Conservation (phyloP, 176 grass and related monocot species). For the Cocos nucifera region DNA sequence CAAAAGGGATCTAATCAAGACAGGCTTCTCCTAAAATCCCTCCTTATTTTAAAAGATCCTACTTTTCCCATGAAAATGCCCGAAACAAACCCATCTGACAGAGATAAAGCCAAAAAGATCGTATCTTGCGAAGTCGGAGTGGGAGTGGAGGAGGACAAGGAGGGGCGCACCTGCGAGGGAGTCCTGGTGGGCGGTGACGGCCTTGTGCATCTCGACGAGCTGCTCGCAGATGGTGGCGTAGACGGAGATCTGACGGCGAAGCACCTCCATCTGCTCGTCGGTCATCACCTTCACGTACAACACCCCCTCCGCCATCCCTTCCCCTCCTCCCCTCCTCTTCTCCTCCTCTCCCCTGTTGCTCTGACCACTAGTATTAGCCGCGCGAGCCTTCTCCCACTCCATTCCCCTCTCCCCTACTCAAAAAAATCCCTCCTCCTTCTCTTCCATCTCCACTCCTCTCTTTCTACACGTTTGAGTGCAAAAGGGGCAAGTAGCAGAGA, state of each 20-base stretch:
- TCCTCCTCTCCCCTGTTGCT: conserved; percentile 17
- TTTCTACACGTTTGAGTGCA: background rate
- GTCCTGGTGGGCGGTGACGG: conserved; percentile 70
- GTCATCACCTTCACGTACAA: conserved; percentile 90
- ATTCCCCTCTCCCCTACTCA: background rate
- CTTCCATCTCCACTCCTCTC: conserved; percentile 1
- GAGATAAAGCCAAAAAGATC: too few relatives aligned
- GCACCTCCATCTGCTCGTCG: conserved; percentile 90
- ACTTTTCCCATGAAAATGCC: too few relatives aligned
- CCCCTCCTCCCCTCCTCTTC: background rate
- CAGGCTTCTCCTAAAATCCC: too few relatives aligned
- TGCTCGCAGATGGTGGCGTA: conserved; percentile 96
- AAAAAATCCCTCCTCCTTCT: conserved; percentile 13
- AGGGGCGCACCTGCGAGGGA: conserved; percentile 44
- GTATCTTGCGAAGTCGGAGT: too few relatives aligned
- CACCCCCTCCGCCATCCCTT: conserved; percentile 6
- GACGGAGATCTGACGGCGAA: conserved; percentile 94
- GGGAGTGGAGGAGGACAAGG: background rate
- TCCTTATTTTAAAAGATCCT: too few relatives aligned
- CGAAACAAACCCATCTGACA: too few relatives aligned
- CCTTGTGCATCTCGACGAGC: conserved; percentile 91
- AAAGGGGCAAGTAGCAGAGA: conserved; percentile 13
- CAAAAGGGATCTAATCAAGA: too few relatives aligned
- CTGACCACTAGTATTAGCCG: background rate
- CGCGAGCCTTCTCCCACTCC: conserved; percentile 5